A percentile compares a stretch with the other conserved stretches of the same genome.
Evolutionary conservation across 2,329 filamentous ascomycete species (phyloP).

Genomic region (Fusarium miscanthi): DNA sequence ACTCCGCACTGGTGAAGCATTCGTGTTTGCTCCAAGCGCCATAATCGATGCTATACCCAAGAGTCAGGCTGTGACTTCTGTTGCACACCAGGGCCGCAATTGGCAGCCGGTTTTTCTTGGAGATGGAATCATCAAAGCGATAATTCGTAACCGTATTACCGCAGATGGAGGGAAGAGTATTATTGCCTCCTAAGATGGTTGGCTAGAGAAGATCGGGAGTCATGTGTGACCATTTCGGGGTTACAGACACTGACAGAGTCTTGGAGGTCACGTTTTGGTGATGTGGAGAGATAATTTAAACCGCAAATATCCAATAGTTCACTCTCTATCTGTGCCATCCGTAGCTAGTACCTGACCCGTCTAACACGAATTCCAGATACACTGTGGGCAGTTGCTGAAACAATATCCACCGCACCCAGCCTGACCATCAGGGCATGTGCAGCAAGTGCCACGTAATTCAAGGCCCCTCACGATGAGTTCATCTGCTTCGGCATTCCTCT

Average conservation of each 20-base stretch:
- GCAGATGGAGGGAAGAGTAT: background rate
- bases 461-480: background rate
- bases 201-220: too few relatives aligned
- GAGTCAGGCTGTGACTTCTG: background rate
- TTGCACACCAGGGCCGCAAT: background rate
- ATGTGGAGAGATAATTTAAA: too few relatives aligned
- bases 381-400: background rate
- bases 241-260: too few relatives aligned
- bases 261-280: too few relatives aligned
- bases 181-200: background rate
- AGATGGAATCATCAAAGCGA: background rate
- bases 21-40: background rate
- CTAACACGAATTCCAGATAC: background rate
- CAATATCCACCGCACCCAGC: background rate
- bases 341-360: accelerated
- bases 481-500: background rate
- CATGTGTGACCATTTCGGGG: too few relatives aligned
- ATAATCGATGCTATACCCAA: background rate
- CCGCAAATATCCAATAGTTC: too few relatives aligned
- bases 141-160: background rate
- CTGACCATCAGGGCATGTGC: background rate
- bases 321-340: too few relatives aligned
- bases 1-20: background rate
- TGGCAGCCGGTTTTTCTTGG: background rate
- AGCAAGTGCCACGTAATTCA: background rate